A percentile compares a stretch with the other conserved stretches of the same genome.
Evolutionary conservation across 179 eudicot genomes (phyloP).

Genomic region (Nepenthes alata): DNA sequence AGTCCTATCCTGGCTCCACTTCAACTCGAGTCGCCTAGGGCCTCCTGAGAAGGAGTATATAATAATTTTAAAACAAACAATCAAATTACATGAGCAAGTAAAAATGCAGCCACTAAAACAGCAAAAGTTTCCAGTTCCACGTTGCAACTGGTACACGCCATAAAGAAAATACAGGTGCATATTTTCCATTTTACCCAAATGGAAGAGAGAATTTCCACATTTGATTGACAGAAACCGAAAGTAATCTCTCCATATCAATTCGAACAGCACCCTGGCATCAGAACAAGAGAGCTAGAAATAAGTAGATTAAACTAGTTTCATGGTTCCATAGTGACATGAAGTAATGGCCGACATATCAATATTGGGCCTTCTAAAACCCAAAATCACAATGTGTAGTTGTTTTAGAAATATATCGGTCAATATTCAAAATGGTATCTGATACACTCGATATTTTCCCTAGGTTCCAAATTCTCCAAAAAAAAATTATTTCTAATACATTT

Average conservation of each 20-base stretch:
- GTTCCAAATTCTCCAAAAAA: too few species aligned
- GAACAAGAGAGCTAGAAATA: neutral
- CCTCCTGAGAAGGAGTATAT: conserved; percentile 41
- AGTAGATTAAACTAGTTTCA: neutral
- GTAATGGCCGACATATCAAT: too few species aligned
- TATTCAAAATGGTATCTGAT: too few species aligned
- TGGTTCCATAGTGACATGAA: too few species aligned
- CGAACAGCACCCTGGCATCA: conserved; percentile 77
- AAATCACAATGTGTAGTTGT: too few species aligned
- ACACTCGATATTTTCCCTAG: too few species aligned
- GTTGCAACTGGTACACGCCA: neutral
- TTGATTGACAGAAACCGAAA: conserved; percentile 82
- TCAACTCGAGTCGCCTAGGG: conserved; percentile 42
- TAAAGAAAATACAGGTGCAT: neutral
- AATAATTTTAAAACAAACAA: neutral
- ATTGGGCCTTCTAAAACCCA: too few species aligned
- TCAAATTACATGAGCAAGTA: neutral
- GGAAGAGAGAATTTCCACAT: conserved; percentile 65
- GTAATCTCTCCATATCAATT: conserved; percentile 92
- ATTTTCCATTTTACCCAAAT: conserved; percentile 33
- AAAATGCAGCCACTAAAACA: neutral
- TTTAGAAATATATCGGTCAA: too few species aligned
- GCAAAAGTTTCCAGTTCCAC: neutral
- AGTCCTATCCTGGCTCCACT: conserved; percentile 61
- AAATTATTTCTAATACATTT: too few species aligned